Evolutionary conservation across 2,329 filamentous ascomycete species (phyloP), one percentile per base, ranked within the genome.

Genomic region (Aaosphaeria pasadenensis): DNA sequence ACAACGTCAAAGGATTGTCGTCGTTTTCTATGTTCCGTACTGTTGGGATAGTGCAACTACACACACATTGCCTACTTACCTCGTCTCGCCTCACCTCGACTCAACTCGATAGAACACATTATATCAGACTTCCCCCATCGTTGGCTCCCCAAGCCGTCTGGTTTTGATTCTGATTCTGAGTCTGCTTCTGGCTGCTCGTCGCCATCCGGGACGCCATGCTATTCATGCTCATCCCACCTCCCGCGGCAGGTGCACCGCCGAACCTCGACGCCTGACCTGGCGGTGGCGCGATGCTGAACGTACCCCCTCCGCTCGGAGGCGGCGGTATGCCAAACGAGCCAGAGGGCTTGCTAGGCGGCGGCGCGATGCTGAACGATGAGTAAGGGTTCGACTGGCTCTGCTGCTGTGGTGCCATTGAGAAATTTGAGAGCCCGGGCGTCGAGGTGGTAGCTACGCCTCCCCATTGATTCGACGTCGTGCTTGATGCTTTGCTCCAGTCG

Each of bases 371-470:
- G 42, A 71, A 70, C 1, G 62, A 54, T 11, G 69, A 66, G 33
- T 67, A 71, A 4, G 64, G 63, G 43, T 55, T 62, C 13, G 55
- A 57, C 29, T 64, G 54, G 7, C 49, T 39, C 30, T 56, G 54
- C 11, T 53, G 56, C 13, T 51, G 79, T 63, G 11, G 77, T 70
- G 80, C 80, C 81, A 68, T 82, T 77, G 47, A 82, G 51, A 69
- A 71, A 11, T 76, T 74, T 0, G 75, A 69, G 5, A 62, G 51
- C 4, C 51, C 49, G 44, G 50, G 55, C 39, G 48, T 50, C 9
- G 47, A 53, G 28, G 50, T 57, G 1, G 59, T 54, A 2, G 49
- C 45, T n/a, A n/a, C n/a, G n/a, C n/a, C n/a, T n/a, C n/a, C 57
- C 65, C 65, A 69, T 2, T 57, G 51, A 9, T 61, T 62, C 7